Evolutionary conservation across 129 eudicot genomes (phyloP).

Genomic region (Mikania micrantha): DNA sequence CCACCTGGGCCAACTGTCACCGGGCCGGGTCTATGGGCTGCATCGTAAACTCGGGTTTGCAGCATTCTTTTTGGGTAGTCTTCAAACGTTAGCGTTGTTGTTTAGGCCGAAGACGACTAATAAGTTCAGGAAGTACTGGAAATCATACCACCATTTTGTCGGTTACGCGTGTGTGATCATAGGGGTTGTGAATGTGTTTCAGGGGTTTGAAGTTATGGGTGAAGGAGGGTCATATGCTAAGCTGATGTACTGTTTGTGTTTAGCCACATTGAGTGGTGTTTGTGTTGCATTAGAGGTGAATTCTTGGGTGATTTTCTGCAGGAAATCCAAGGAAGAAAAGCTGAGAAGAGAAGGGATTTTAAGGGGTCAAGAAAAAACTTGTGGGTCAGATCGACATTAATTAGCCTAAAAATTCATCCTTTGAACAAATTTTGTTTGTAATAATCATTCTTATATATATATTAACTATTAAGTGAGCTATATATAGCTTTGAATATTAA

Average conservation of each 20-base stretch:
- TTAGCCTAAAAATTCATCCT: constrained; percentile 8
- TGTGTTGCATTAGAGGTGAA: constrained; percentile 84
- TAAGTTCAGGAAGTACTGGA: constrained; percentile 88
- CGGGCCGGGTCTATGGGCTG: constrained; percentile 64
- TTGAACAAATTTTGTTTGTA: constrained; percentile 28
- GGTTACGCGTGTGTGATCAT: constrained; percentile 87
- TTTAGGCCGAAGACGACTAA: constrained; percentile 84
- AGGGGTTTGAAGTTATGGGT: constrained; percentile 87
- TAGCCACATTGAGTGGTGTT: constrained; percentile 66
- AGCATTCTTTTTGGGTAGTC: constrained; percentile 63
- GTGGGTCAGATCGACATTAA: constrained; percentile 26
- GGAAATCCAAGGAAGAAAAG: constrained; percentile 80
- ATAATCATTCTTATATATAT: no score
- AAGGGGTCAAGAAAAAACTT: constrained; percentile 42
- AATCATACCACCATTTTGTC: constrained; percentile 96
- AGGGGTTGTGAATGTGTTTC: constrained; percentile 87
- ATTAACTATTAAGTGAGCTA: not conserved
- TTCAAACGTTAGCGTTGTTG: constrained; percentile 76
- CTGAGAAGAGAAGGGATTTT: constrained; percentile 64
- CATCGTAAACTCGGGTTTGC: constrained; percentile 78
- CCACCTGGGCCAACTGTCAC: constrained; percentile 63
- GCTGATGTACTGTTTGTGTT: constrained; percentile 60
- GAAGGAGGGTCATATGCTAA: constrained; percentile 59
- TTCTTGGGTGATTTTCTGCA: constrained; percentile 88
- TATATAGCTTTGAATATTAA: no score